A percentile compares a stretch with the other conserved stretches of the same genome.
Conservation (phyloP, 2,329 filamentous ascomycete species). For the Alternaria triticimaculans region DNA sequence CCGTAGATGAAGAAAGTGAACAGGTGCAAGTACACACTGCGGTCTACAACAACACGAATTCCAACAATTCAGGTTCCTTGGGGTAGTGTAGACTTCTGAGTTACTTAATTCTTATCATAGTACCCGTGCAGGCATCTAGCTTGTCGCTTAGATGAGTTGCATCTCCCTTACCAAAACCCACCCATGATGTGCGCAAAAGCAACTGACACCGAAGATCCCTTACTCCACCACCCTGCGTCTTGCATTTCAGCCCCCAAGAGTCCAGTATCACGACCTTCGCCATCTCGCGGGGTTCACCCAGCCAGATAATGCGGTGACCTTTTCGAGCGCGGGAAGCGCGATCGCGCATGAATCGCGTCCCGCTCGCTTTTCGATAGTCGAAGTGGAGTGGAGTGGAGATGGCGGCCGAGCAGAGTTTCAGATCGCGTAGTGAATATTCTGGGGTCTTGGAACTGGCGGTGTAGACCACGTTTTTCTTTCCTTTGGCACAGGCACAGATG, state of each 20-base stretch:
- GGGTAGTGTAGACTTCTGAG: background rate
- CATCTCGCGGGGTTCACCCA: slow-evolving; percentile 21
- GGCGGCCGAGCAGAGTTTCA: slow-evolving; percentile 4
- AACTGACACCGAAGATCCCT: background rate
- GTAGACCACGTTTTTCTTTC: background rate
- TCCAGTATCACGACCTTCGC: slow-evolving; percentile 24
- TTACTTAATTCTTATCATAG: background rate
- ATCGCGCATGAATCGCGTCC: slow-evolving; percentile 10
- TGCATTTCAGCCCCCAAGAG: slow-evolving; percentile 1
- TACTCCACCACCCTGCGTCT: slow-evolving; percentile 12
- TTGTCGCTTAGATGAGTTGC: background rate
- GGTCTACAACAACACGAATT: too few relatives aligned
- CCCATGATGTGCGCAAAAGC: background rate
- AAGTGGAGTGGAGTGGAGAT: slow-evolving; percentile 10
- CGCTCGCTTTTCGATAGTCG: slow-evolving; percentile 4
- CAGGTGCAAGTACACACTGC: background rate
- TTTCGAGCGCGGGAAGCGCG: background rate
- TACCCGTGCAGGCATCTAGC: background rate
- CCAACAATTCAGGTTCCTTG: too few relatives aligned
- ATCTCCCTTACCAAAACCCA: background rate
- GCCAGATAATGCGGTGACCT: slow-evolving; percentile 12
- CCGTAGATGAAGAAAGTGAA: too few relatives aligned
- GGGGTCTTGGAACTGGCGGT: slow-evolving; percentile 13
- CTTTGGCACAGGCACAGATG: background rate
- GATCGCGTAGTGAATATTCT: slow-evolving; percentile 4